Percentiles rank a stretch among this genome's conserved stretches.
These are phyloP conservation scores for Neoscytalidium dimidiatum DNA, from an alignment of 2,329 filamentous ascomycete genomes.

Conservation along the genomic window DNA sequence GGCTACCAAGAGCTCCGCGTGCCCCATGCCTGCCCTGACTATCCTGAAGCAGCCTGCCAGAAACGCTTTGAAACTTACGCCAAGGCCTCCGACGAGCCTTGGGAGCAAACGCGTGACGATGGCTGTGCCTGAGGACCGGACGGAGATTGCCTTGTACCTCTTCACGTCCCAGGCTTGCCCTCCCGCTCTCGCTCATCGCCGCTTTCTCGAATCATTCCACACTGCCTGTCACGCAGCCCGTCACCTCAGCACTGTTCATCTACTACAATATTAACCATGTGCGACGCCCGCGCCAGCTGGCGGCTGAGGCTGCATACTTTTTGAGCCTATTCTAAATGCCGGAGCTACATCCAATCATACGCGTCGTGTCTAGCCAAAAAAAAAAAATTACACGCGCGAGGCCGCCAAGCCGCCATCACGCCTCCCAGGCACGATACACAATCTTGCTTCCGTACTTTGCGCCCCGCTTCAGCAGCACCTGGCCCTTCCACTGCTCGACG, in stretches of 20 bases:
- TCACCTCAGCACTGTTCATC: not conserved
- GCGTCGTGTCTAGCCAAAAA: not conserved
- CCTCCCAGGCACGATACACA: constrained; percentile 84
- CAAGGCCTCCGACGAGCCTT: not conserved
- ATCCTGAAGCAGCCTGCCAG: constrained; percentile 4
- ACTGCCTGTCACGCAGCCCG: not conserved
- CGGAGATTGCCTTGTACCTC: not conserved
- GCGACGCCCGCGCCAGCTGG: not conserved
- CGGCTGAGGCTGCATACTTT: constrained; percentile 7
- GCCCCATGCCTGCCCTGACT: not conserved
- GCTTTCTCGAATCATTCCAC: not conserved
- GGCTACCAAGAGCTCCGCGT: not conserved
- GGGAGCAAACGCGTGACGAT: not conserved
- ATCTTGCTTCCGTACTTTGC: constrained; percentile 78
- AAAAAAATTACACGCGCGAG: not conserved
- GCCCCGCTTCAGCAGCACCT: constrained; percentile 81
- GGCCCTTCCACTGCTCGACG: constrained; percentile 73
- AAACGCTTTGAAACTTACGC: constrained; percentile 7
- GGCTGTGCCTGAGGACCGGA: not conserved
- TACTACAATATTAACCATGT: not conserved
- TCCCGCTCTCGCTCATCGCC: not conserved
- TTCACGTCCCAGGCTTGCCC: too few species aligned
- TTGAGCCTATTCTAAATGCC: constrained; percentile 11
- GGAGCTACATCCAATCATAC: constrained; percentile 10
- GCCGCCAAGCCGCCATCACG: constrained; percentile 21